Base-by-base conservation (phyloP, 495 filamentous ascomycete genomes). In the Penicillium malachiteum region DNA sequence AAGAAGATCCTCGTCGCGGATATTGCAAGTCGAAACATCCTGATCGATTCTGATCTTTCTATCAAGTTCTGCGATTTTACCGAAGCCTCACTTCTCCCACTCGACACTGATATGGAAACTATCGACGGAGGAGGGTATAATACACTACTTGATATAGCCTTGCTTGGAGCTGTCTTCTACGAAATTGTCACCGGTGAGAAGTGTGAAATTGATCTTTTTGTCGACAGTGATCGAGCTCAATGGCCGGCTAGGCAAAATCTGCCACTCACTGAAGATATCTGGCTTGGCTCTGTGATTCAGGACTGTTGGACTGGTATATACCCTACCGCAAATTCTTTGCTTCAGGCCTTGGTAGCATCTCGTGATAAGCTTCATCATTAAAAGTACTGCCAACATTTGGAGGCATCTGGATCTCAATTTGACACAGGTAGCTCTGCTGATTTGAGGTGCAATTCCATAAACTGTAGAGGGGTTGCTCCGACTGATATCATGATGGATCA, bases 251-350 rank as follows among this genome's bases (percentile, higher is more conserved):
- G 66, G 37, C 42, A 54, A 12, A 33, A 13, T 26, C 49, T 58
- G 12, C 70, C 66, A 3, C 63, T 21, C 34, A 73, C 64, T 13
- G 1, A 60, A 6, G 53, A 46, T 44, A 38, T 71, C 18, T 66
- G 62, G 66, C 57, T 73, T 51, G 70, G 59, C 38, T 41, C 30
- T 44, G 62, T 68, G 11, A 66, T 73, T 50, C 60, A 73, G 50
- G 53, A 54, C 18, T 70, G 68, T 54, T 71, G 66, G 68, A 53
- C 62, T 38, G 59, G 57, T 11, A 34, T 11, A 34, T 34, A 6
- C 33, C 33, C 6, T 11, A 11, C 33, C 11, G 33, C 33, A 6
- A 5, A 34, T 11, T 6, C 6, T 34, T 11, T 34, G 5, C 33
- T 34, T 5, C 6, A 34, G 33, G 33, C 33, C 11, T 34, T 34